phyloP scores from a whole-genome alignment of 2,329 filamentous ascomycete species.

The Neoscytalidium dimidiatum region DNA sequence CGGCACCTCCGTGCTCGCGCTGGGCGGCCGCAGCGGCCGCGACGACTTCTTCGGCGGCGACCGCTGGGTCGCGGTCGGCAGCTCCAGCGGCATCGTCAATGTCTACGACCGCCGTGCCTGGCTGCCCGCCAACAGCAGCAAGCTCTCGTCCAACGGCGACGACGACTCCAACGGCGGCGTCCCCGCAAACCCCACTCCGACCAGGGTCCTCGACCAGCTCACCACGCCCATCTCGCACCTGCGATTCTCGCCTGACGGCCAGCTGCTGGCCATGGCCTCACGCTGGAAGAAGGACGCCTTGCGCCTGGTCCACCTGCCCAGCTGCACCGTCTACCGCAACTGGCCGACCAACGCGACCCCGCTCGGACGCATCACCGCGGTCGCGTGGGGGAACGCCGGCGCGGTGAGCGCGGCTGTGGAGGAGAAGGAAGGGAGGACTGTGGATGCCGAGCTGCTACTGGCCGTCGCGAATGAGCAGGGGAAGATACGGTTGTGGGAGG shows the following conservation, averaged over 20 bases:
- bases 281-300: slow-evolving; percentile 86
- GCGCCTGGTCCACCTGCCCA: slow-evolving; percentile 84
- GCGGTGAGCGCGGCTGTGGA: slow-evolving; percentile 55
- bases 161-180: slow-evolving; percentile 49
- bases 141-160: slow-evolving; percentile 35
- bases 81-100: slow-evolving; percentile 85
- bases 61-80: slow-evolving; percentile 86
- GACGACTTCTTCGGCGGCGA: slow-evolving; percentile 70
- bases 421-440: slow-evolving; percentile 22
- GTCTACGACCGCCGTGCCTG: slow-evolving; percentile 82
- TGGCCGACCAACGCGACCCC: slow-evolving; percentile 94
- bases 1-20: slow-evolving; percentile 74
- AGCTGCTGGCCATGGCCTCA: slow-evolving; percentile 84
- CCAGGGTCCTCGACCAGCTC: slow-evolving; percentile 77
- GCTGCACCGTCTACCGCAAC: slow-evolving; percentile 91
- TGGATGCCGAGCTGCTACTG: slow-evolving; percentile 51
- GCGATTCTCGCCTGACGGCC: slow-evolving; percentile 83
- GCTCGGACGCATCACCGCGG: slow-evolving; percentile 73
- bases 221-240: slow-evolving; percentile 81
- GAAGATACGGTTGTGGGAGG: slow-evolving; percentile 86
- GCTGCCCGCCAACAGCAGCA: slow-evolving; percentile 28
- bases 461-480: slow-evolving; percentile 88
- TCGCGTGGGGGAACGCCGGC: slow-evolving; percentile 49
- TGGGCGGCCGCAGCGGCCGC: slow-evolving; percentile 70
- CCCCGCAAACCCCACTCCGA: slow-evolving; percentile 69